A percentile compares a stretch with the other conserved stretches of the same genome.
phyloP scores from a whole-genome alignment of 306 rosid genomes.

The Trifolium fragiferum region DNA sequence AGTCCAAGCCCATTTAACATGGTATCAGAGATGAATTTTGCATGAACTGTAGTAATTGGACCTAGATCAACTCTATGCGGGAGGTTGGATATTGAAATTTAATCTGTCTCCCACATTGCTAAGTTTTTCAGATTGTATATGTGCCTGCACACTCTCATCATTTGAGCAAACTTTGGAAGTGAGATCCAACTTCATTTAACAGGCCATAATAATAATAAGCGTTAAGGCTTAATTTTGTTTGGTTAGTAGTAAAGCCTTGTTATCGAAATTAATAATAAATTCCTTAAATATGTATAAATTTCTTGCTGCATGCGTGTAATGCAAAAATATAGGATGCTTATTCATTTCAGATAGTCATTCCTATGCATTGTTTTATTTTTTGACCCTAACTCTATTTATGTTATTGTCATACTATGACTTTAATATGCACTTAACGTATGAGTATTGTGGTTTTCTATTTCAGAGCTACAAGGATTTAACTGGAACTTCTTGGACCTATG shows the following conservation, averaged over 20 bases:
- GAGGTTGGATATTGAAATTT: not conserved
- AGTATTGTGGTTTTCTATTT: conserved; percentile 47
- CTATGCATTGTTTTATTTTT: conserved; percentile 18
- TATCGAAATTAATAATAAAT: conserved; percentile 1
- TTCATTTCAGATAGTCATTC: conserved; percentile 31
- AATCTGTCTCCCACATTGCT: not conserved
- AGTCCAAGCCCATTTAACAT: not conserved
- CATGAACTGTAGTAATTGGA: too few species aligned
- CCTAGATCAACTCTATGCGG: too few species aligned
- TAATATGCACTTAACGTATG: conserved; percentile 19
- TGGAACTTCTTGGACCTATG: conserved; percentile 73
- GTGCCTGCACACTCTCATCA: not conserved
- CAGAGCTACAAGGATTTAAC: conserved; percentile 91
- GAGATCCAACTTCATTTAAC: not conserved
- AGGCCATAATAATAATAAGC: not conserved
- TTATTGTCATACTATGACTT: conserved; percentile 29
- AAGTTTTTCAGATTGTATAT: not conserved
- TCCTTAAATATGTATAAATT: conserved; percentile 1
- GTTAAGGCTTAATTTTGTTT: conserved; percentile 12
- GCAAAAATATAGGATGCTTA: conserved; percentile 30
- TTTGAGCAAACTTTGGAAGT: not conserved
- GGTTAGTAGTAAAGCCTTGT: conserved; percentile 27
- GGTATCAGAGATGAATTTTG: not conserved
- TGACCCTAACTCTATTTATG: conserved; percentile 14
- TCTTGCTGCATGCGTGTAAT: conserved; percentile 20